phyloP scores from a whole-genome alignment of 768 basidiomycete species.

The Phallus indusiatus region DNA sequence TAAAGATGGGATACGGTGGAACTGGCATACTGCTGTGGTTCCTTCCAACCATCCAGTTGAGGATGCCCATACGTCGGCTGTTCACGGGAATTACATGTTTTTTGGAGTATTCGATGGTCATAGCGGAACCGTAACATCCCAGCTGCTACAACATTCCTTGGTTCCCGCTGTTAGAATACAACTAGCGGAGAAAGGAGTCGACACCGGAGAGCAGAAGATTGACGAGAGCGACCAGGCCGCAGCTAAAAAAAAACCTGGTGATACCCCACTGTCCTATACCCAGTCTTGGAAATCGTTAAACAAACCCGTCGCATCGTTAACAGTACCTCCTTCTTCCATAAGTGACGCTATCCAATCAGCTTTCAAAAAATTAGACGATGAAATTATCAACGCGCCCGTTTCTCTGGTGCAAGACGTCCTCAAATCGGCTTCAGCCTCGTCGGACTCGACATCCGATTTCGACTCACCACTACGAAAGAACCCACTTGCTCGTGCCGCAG shows the following conservation, averaged over 20 bases:
- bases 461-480: constrained; percentile 50
- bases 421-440: constrained; percentile 41
- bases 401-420: constrained; percentile 28
- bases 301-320: neutral
- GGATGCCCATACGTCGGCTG: constrained; percentile 53
- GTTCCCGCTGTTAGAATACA: constrained; percentile 79
- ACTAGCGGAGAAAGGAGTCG: constrained; percentile 29
- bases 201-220: constrained; percentile 19
- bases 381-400: constrained; percentile 72
- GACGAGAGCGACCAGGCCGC: constrained; percentile 21
- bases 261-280: constrained; percentile 20
- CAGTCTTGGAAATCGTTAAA: constrained; percentile 21
- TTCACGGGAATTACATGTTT: constrained; percentile 67
- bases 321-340: constrained; percentile 35
- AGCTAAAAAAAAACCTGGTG: constrained; percentile 21
- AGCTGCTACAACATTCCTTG: constrained; percentile 71
- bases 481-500: constrained; percentile 57
- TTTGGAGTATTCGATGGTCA: constrained; percentile 92
- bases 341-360: constrained; percentile 64
- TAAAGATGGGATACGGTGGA: constrained; percentile 50
- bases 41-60: constrained; percentile 88
- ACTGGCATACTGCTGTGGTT: constrained; percentile 68
- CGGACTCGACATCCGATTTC: constrained; percentile 37
- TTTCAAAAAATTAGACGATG: constrained; percentile 76
- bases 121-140: constrained; percentile 73